phyloP scores from a whole-genome alignment of 176 grass and related monocot genomes.

The Zoysia japonica region DNA sequence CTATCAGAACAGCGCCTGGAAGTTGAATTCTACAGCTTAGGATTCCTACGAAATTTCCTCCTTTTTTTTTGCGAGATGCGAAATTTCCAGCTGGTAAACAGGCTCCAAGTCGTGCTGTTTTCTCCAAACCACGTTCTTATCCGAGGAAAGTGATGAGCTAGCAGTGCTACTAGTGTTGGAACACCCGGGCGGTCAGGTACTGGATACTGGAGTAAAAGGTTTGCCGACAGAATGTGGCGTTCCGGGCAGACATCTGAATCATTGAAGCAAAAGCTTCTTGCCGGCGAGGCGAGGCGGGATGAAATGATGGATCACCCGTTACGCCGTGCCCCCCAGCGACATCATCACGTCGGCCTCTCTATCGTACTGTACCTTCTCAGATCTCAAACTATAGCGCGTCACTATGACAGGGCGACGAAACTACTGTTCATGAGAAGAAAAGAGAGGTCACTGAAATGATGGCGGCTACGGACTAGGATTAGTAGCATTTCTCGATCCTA shows the following conservation, averaged over 20 bases:
- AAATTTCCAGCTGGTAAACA: background rate
- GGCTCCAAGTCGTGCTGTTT: too few relatives aligned
- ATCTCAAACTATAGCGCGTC: background rate
- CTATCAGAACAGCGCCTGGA: background rate
- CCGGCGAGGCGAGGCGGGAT: too few relatives aligned
- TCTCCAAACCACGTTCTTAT: too few relatives aligned
- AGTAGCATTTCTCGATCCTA: too few relatives aligned
- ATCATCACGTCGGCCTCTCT: background rate
- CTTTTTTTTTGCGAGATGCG: too few relatives aligned
- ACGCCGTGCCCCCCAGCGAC: background rate
- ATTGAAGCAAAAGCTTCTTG: background rate
- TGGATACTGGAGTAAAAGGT: background rate
- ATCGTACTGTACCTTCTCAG: slow-evolving; percentile 25
- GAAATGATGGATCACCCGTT: background rate
- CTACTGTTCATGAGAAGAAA: background rate
- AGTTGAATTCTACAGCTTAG: background rate
- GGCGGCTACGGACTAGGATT: too few relatives aligned
- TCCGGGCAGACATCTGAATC: too few relatives aligned
- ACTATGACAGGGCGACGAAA: background rate
- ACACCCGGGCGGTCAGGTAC: too few relatives aligned
- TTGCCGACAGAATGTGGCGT: slow-evolving; percentile 11
- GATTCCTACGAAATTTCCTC: background rate
- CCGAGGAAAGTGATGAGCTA: too few relatives aligned
- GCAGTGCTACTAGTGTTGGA: too few relatives aligned
- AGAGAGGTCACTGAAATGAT: background rate